Conservation (phyloP, 2,329 filamentous ascomycete species). For the Alternaria rosae region DNA sequence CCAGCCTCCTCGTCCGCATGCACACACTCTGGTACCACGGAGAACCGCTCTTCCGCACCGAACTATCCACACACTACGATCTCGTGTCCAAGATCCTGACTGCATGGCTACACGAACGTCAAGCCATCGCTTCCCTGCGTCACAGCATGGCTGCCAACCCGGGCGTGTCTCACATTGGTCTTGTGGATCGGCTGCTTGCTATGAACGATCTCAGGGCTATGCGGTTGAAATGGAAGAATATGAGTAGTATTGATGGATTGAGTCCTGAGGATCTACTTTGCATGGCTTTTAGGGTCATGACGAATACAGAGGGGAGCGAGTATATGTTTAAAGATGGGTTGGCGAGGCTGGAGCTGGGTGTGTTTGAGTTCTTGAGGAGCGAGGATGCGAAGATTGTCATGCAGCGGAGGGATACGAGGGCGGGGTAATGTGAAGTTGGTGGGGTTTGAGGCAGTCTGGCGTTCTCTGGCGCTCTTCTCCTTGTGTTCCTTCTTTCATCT, state of each 20-base stretch:
- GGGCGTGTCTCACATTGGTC: slow-evolving; percentile 32
- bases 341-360: slow-evolving; percentile 33
- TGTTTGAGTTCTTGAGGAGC: slow-evolving; percentile 42
- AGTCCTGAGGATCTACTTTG: slow-evolving; percentile 46
- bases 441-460: not conserved
- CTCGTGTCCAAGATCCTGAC: slow-evolving; percentile 37
- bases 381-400: slow-evolving; percentile 46
- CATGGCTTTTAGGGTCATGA: slow-evolving; percentile 39
- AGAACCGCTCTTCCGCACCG: slow-evolving; percentile 33
- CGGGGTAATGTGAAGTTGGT: not conserved
- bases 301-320: slow-evolving; percentile 45
- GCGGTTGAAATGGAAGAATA: slow-evolving; percentile 48
- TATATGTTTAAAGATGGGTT: slow-evolving; percentile 46
- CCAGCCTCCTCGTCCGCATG: slow-evolving; percentile 32
- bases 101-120: slow-evolving; percentile 42
- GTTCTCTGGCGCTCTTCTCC: not conserved
- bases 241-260: slow-evolving; percentile 41
- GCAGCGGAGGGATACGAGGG: slow-evolving; percentile 27
- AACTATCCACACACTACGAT: slow-evolving; percentile 38
- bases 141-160: slow-evolving; percentile 33
- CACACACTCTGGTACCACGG: slow-evolving; percentile 40
- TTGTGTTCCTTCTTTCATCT: not conserved
- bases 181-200: slow-evolving; percentile 42
- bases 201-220: slow-evolving; percentile 47
- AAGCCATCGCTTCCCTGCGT: slow-evolving; percentile 37